These are phyloP conservation scores for Kodamaea neixiangensis DNA, from an alignment of 805 yeast species.

Conservation along the genomic window DNA sequence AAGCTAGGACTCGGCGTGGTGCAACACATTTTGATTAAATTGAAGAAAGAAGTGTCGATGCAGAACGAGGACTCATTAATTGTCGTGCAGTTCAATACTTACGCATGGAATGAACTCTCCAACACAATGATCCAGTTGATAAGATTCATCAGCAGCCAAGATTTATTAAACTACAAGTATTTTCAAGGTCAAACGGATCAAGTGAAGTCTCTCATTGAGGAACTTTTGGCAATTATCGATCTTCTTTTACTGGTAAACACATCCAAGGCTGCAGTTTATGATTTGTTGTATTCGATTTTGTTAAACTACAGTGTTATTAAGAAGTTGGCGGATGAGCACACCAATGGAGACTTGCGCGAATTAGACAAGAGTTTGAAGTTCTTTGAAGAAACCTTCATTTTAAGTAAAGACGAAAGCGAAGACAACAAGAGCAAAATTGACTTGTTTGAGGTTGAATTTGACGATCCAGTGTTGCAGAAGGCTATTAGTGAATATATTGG, in stretches of 20 bases:
- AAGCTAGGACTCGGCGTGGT: conserved; percentile 28
- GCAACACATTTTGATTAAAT: conserved; percentile 24
- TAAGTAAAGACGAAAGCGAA: conserved; percentile 15
- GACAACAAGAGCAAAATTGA: conserved; percentile 18
- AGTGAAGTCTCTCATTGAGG: conserved; percentile 25
- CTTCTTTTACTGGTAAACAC: conserved; percentile 21
- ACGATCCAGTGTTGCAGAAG: conserved; percentile 26
- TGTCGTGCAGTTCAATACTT: neutral
- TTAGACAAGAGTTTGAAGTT: conserved; percentile 19
- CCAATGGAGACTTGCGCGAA: conserved; percentile 11
- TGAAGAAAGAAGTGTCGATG: conserved; percentile 12
- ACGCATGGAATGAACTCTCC: conserved; percentile 35
- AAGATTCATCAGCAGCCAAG: conserved; percentile 28
- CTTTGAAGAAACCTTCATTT: conserved; percentile 20
- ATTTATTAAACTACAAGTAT: conserved; percentile 18
- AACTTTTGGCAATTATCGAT: conserved; percentile 23
- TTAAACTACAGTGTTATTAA: conserved; percentile 25
- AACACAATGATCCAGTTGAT: conserved; percentile 31
- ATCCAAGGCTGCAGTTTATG: conserved; percentile 31
- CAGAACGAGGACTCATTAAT: neutral
- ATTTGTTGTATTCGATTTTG: conserved; percentile 31
- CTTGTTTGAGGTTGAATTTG: conserved; percentile 27
- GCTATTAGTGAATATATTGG: conserved; percentile 13
- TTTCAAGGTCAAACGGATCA: conserved; percentile 13
- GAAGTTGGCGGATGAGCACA: conserved; percentile 17